phyloP scores from a whole-genome alignment of 2,329 filamentous ascomycete genomes.

The Ambrosiella beaveri region DNA sequence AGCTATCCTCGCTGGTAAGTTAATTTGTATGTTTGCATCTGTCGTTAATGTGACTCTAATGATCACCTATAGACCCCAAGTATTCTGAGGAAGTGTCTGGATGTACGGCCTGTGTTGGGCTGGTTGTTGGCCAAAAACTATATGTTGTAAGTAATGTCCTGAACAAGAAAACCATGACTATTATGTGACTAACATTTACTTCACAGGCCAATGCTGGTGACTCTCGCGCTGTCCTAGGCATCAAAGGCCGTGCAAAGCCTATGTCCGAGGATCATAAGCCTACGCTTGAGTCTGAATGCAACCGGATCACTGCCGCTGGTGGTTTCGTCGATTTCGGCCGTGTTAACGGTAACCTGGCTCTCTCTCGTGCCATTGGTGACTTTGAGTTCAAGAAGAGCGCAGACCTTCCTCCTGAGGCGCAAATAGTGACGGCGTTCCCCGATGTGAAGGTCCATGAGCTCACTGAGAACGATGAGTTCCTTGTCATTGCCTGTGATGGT shows the following conservation, averaged over 20 bases:
- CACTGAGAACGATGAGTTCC: conserved; percentile 84
- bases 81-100: conserved; percentile 97
- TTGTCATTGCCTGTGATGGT: conserved; percentile 88
- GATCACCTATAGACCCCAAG: conserved; percentile 53
- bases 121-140: conserved; percentile 83
- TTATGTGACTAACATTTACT: background rate
- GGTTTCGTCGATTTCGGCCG: conserved; percentile 97
- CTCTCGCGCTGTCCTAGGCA: conserved; percentile 82
- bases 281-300: conserved; percentile 95
- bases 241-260: conserved; percentile 93
- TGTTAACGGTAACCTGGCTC: conserved; percentile 91
- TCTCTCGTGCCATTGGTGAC: conserved; percentile 94
- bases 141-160: conserved; percentile 62
- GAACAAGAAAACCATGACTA: background rate
- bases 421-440: conserved; percentile 93
- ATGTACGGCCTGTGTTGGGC: conserved; percentile 82
- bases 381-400: conserved; percentile 99
- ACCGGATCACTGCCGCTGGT: conserved; percentile 84
- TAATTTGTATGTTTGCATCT: background rate
- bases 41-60: background rate
- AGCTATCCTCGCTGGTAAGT: conserved; percentile 79
- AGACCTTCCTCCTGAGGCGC: conserved; percentile 89
- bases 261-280: conserved; percentile 99
- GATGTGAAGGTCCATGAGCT: conserved; percentile 87
- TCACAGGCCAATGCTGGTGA: conserved; percentile 86